Base-by-base conservation (phyloP, 2,329 filamentous ascomycete genomes). In the Emericellopsis atlantica region DNA sequence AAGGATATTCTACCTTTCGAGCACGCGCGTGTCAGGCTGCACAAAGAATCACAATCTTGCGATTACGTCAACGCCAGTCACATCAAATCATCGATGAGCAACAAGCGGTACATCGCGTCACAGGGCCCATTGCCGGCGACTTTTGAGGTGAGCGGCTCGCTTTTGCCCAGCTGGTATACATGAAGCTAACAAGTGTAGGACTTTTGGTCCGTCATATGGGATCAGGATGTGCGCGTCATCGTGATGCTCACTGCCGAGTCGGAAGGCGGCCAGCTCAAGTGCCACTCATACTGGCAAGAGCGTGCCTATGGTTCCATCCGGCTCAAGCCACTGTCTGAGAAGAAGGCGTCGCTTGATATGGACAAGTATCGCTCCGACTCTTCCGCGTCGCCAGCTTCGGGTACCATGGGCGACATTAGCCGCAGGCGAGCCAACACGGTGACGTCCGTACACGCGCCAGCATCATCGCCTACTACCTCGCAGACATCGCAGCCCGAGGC, bases 1-100 rank as follows among this genome's bases (percentile, higher is more conserved):
- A 96, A 95, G 65, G 93, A 95, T 50, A 95, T 96, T 42, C 81
- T 94, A 62, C 92, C 92, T 0, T 98, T 93, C 56, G 90, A 96
- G 54, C 92, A 98, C 59, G 81, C 87, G 3, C 72, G 92, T 44
- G 92, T 98, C 41, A 87, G 77, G 48, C 62, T 98, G 37, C 76
- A 77, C 34, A 76, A 81, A 31, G 65, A 73, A 0, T 65, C 72
- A 2, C 81, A 80, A 11, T 71, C 69, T 18, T 95, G 90, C 58
- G 92, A 98, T 58, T 98, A 98, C 54, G 79, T 98, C 62, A 98
- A 98, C 55, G 92, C 89, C 15, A 96, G 85, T 56, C 78, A 94
- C 50, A 67, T 96, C 46, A 81, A 84, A 56, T 76, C 89, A 1
- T 74, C 79, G 23, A 74, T 82, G 49, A 94, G 85, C 48, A 81